Conservation (phyloP, 148 eudicot genomes). For the Rhododendron vialii region DNA sequence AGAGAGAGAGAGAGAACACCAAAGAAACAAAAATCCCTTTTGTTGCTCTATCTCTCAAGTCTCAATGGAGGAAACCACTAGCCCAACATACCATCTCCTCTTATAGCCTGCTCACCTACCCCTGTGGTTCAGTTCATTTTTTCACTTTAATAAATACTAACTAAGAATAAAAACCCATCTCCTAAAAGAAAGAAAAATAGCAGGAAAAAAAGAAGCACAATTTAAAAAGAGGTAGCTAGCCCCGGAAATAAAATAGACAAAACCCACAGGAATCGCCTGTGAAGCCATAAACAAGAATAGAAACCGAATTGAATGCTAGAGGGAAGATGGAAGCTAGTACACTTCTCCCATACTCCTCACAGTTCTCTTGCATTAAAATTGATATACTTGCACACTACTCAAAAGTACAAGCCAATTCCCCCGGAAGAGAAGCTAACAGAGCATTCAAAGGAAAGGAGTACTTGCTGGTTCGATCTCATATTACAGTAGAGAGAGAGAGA, state of each 20-base stretch:
- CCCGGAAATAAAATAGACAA: slow-evolving; percentile 16
- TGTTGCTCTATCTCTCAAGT: slow-evolving; percentile 15
- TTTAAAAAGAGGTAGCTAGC: neutral
- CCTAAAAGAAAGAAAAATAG: neutral
- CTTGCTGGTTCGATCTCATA: slow-evolving; percentile 23
- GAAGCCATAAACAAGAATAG: slow-evolving; percentile 26
- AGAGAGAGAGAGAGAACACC: neutral
- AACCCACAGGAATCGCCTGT: slow-evolving; percentile 51
- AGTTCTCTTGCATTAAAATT: slow-evolving; percentile 16
- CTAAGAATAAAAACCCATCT: neutral
- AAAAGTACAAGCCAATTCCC: slow-evolving; percentile 21
- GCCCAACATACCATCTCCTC: slow-evolving; percentile 19
- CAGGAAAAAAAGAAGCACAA: neutral
- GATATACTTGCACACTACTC: slow-evolving; percentile 22
- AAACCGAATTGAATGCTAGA: slow-evolving; percentile 35
- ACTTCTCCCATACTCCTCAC: slow-evolving; percentile 25
- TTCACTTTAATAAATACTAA: neutral
- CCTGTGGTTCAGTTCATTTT: slow-evolving; percentile 12
- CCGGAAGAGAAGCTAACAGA: slow-evolving; percentile 28
- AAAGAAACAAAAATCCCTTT: slow-evolving; percentile 10
- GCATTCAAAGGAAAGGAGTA: slow-evolving; percentile 23
- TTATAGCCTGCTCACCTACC: slow-evolving; percentile 29
- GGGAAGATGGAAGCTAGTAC: slow-evolving; percentile 7
- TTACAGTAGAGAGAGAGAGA: slow-evolving; percentile 13
- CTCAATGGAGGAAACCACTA: slow-evolving; percentile 7